Evolutionary conservation across 768 basidiomycete genomes (phyloP).

Genomic region (Tylopilus vinaceipallidus): DNA sequence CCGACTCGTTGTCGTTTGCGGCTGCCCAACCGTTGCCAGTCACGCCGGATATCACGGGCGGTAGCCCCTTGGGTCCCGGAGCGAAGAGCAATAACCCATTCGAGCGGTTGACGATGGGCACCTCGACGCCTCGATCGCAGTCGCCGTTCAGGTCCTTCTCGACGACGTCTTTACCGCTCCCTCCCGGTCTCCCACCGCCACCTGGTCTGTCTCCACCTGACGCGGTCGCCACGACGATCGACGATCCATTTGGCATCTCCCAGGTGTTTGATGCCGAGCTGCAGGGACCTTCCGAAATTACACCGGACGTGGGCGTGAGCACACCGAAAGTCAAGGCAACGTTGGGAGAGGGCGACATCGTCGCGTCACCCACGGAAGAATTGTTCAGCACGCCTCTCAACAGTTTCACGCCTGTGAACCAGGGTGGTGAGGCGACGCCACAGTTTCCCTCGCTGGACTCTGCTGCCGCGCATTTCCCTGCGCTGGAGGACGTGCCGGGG

Average conservation of each 20-base stretch:
- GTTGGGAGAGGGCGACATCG: slow-evolving; percentile 15
- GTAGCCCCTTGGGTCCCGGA: slow-evolving; percentile 41
- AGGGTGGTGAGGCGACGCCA: slow-evolving; percentile 9
- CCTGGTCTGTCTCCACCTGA: slow-evolving; percentile 12
- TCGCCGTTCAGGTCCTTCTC: slow-evolving; percentile 61
- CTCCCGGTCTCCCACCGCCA: slow-evolving; percentile 28
- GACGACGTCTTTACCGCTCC: slow-evolving; percentile 35
- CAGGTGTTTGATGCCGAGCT: slow-evolving; percentile 20
- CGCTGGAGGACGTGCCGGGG: slow-evolving; percentile 32
- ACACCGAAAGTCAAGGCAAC: slow-evolving; percentile 19
- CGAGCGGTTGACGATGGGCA: slow-evolving; percentile 59
- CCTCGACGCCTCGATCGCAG: slow-evolving; percentile 44
- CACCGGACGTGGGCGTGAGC: slow-evolving; percentile 19
- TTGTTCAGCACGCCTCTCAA: slow-evolving; percentile 61
- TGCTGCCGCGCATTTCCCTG: slow-evolving; percentile 35
- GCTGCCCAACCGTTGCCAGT: slow-evolving; percentile 70
- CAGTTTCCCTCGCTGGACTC: slow-evolving; percentile 28
- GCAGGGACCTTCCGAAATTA: slow-evolving; percentile 10
- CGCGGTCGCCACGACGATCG: slow-evolving; percentile 12
- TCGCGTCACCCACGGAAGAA: slow-evolving; percentile 39
- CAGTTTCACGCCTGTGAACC: slow-evolving; percentile 30
- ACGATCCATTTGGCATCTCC: slow-evolving; percentile 56
- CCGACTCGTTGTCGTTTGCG: slow-evolving; percentile 54
- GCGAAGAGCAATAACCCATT: slow-evolving; percentile 91
- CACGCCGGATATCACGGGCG: slow-evolving; percentile 59